Percentiles rank a stretch among this genome's conserved stretches.
phyloP scores from a whole-genome alignment of 1,284 basidiomycete species.

The Marasmius fiardii region DNA sequence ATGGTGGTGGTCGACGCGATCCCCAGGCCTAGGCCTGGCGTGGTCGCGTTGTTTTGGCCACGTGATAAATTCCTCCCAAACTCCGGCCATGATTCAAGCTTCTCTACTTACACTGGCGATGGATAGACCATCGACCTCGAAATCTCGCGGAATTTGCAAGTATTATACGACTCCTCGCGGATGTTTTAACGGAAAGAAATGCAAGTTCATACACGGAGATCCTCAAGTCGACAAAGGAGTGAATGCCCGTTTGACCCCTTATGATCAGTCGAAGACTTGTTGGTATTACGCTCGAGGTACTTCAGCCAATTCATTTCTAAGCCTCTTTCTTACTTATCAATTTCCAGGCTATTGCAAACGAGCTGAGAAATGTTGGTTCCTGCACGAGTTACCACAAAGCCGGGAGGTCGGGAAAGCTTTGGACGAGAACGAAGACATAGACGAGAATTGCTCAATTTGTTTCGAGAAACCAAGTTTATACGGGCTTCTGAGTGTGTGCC shows the following conservation, averaged over 20 bases:
- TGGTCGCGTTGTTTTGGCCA: neutral
- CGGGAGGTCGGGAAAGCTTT: slow-evolving; percentile 17
- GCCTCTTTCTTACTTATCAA: neutral
- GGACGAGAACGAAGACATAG: slow-evolving; percentile 24
- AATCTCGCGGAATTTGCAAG: slow-evolving; percentile 58
- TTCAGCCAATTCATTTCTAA: slow-evolving; percentile 10
- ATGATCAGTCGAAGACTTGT: slow-evolving; percentile 67
- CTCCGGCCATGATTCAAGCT: no score
- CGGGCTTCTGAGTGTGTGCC: slow-evolving; percentile 57
- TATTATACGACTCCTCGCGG: slow-evolving; percentile 60
- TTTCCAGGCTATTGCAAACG: slow-evolving; percentile 57
- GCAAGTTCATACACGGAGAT: slow-evolving; percentile 72
- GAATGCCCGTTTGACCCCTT: slow-evolving; percentile 52
- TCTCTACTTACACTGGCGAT: no score
- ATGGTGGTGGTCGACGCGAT: neutral
- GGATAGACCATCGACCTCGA: slow-evolving; percentile 55
- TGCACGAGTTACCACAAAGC: slow-evolving; percentile 35
- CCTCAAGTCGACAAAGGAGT: slow-evolving; percentile 17
- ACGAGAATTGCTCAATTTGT: slow-evolving; percentile 65
- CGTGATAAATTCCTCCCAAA: neutral
- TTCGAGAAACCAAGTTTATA: slow-evolving; percentile 66
- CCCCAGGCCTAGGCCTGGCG: neutral
- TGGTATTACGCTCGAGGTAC: slow-evolving; percentile 56
- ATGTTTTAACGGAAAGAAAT: slow-evolving; percentile 59
- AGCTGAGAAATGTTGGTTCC: slow-evolving; percentile 71